Percentiles rank a stretch among this genome's conserved stretches.
phyloP scores from a whole-genome alignment of 305 asterid genomes.

The Euphrasia arctica region DNA sequence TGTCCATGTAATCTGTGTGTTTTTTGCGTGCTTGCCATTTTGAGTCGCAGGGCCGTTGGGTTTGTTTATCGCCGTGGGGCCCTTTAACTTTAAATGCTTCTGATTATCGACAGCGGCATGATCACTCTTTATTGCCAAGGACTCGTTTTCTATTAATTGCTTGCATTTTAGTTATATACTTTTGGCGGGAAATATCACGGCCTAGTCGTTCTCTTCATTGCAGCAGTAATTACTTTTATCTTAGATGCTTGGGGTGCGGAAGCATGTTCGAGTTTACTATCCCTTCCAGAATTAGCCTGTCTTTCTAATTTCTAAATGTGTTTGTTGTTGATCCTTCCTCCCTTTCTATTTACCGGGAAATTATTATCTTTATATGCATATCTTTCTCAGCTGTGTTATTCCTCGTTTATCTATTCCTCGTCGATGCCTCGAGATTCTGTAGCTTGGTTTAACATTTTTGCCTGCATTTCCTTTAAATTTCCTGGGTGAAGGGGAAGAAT shows the following conservation, averaged over 20 bases:
- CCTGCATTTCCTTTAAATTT: too few species aligned
- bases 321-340: neutral
- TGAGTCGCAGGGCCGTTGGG: neutral
- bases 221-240: neutral
- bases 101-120: neutral
- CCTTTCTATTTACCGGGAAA: neutral
- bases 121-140: neutral
- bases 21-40: neutral
- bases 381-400: neutral
- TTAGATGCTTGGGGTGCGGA: too few species aligned
- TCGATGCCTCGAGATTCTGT: neutral
- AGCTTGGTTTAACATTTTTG: too few species aligned
- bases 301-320: neutral
- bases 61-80: neutral
- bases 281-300: too few species aligned
- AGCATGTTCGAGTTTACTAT: too few species aligned
- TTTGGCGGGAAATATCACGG: neutral
- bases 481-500: too few species aligned
- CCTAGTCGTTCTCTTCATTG: neutral
- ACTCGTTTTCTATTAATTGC: neutral
- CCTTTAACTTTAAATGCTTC: constrained; percentile 12
- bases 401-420: neutral
- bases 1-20: neutral
- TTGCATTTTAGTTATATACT: neutral
- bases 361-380: neutral